These are phyloP conservation scores for Mortierella hygrophila DNA, from an alignment of 192 early-diverging fungal species.

Conservation along the genomic window DNA sequence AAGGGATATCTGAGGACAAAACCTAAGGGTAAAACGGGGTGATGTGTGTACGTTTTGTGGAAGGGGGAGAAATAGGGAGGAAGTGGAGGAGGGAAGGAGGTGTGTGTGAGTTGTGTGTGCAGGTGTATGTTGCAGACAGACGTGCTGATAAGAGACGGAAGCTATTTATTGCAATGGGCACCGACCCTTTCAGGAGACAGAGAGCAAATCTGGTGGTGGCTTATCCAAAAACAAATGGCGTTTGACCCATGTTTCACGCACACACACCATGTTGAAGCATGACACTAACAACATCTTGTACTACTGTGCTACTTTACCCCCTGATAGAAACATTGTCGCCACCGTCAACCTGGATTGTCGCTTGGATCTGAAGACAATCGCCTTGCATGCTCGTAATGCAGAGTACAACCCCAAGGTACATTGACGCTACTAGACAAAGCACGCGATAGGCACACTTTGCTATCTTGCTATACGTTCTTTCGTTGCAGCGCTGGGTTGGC, in stretches of 20 bases:
- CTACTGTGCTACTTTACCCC: background rate
- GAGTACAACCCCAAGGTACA: slow-evolving; percentile 99
- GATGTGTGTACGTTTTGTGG: background rate
- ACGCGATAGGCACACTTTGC: background rate
- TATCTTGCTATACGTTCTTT: background rate
- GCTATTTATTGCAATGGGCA: slow-evolving; percentile 4
- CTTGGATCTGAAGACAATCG: slow-evolving; percentile 98
- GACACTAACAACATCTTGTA: slow-evolving; percentile 9
- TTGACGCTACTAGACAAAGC: background rate
- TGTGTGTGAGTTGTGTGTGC: background rate
- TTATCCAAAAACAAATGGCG: background rate
- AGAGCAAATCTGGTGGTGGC: background rate
- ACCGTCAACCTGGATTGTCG: slow-evolving; percentile 98
- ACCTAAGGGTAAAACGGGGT: background rate
- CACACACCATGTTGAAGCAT: background rate
- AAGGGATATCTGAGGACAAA: background rate
- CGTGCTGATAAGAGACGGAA: background rate
- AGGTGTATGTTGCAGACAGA: background rate
- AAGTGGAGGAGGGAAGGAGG: background rate
- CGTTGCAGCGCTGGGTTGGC: background rate
- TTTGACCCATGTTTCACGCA: background rate
- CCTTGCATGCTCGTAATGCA: slow-evolving; percentile 98
- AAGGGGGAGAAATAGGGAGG: background rate
- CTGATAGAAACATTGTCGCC: slow-evolving; percentile 95
- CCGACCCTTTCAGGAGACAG: background rate